Evolutionary conservation across 768 basidiomycete species (phyloP), one percentile per base, ranked within the genome.

Genomic region (Tricholoma bakamatsutake): DNA sequence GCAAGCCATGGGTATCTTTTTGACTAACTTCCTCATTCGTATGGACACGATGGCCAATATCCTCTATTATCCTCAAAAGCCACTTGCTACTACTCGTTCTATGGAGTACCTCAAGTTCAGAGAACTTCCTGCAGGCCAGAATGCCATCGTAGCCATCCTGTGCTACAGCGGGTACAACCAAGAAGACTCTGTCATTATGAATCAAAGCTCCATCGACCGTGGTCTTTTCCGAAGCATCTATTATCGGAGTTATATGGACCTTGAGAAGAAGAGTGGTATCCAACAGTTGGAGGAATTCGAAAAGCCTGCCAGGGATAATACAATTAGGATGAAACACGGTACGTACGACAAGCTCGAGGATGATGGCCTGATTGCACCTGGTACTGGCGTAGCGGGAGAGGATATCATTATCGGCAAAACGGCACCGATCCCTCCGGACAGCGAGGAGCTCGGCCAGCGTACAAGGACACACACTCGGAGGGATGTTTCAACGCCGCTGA

Each of bases 41-140:
- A 96, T 98, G 93, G 96, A 99, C 70, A 99, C 97, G 9, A 98
- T 98, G 96, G 93, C 96, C 62, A 99, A 99, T 67, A 97, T 99
- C 60, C 80, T 99, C 45, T 99, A 97, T 72, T 99, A 99, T 69
- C 96, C 96, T 27, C 96, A 99, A 76, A 99, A 99, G 69, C 97
- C 96, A 33, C 87, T 98, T 46, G 96, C 96, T 1, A 98, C 96
- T 1, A 99, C 97, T 4, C 91, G 96, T 42, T 98, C 96, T 7
- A 98, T 99, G 97, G 93, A 98, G 71, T 98, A 98, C 65, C 83
- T 99, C 58, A 93, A 94, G 68, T 99, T 99, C 85, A 85, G 95
- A 62, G 97, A 99, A 68, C 82, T 99, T 27, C 96, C 96, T 52
- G 96, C 96, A 15, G 96, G 94, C n/a, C 96, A 98, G 73, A 99